Base-by-base conservation (phyloP, 805 yeast genomes). In the Cyberlindnera petersonii region DNA sequence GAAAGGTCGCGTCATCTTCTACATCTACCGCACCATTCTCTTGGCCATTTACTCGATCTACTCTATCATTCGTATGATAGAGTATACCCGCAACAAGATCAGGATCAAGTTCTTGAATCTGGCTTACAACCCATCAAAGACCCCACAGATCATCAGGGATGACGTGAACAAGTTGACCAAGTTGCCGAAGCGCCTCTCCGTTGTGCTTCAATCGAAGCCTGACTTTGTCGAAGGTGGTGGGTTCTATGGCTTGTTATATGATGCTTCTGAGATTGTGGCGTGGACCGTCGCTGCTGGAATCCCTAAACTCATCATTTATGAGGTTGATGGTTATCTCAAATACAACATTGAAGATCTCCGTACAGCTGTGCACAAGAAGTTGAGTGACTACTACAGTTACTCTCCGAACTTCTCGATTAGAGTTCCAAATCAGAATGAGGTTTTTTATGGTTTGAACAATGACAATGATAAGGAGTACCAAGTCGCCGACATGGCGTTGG, bases 221-320 rank as follows among this genome's bases (percentile, higher is more conserved):
- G 87, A 79, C 42, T 85, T 82, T 45, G 91, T 81, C 50, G 95
- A 86, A 52, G 91, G 88, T 43, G 96, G 95, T 23, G 97, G 97
- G 3, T 61, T 82, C 30, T 86, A 82, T 44, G 96, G 95, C 0
- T 66, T 91, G 30, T 68, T 89, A 52, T 79, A 76, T 48, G 86
- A 86, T 52, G 73, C 82, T 6, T 75, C 89, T 33, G 96, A 89
- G 53, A 47, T 89, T 26, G 72, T 78, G 1, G 79, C 93, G 6
- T 93, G 98, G 98, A 73, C 87, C 27, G 60, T 86, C n/a, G 82
- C 94, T 24, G 78, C 91, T n/a, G 96, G 96, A 2, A 76, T 88
- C 35, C 77, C 79, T 28, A 64, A 68, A 43, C 66, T 91, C 43
- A 70, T 83, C 4, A 68, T 93, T 30, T 91, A 86, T 65, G 98